phyloP scores from a whole-genome alignment of 2,329 filamentous ascomycete genomes.

The Fusarium euwallaceae region DNA sequence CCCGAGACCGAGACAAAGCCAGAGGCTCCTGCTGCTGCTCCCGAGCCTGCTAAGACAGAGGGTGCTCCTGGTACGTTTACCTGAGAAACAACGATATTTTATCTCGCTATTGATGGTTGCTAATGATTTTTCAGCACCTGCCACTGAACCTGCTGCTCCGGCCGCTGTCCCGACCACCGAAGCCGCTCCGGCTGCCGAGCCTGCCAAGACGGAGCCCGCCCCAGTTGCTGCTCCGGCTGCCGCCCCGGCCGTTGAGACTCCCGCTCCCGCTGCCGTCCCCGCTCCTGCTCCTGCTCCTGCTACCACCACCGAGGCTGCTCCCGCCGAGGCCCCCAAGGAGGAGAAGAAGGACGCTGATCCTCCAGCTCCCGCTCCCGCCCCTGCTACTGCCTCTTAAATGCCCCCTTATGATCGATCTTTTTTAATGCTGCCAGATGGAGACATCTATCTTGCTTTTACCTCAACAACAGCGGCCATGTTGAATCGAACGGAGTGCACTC shows the following conservation, averaged over 20 bases:
- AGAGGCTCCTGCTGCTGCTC: constrained; percentile 45
- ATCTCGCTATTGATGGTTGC: background rate
- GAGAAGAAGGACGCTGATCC: constrained; percentile 46
- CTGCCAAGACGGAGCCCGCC: constrained; percentile 42
- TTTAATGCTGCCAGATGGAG: constrained; percentile 10
- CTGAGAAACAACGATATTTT: background rate
- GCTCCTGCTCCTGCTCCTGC: constrained; percentile 23
- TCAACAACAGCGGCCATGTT: constrained; percentile 9
- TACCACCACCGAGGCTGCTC: constrained; percentile 30
- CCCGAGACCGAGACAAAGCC: constrained; percentile 42
- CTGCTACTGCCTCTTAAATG: constrained; percentile 41
- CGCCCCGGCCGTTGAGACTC: constrained; percentile 39
- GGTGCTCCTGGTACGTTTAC: constrained; percentile 40
- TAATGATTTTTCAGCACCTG: constrained; percentile 36
- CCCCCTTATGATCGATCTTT: background rate
- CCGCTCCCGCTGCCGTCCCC: constrained; percentile 43
- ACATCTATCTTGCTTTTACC: constrained; percentile 3
- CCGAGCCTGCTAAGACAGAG: constrained; percentile 43
- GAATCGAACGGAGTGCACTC: constrained; percentile 9
- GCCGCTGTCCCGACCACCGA: constrained; percentile 48
- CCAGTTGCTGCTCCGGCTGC: constrained; percentile 39
- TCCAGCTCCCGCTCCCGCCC: constrained; percentile 40
- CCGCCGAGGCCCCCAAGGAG: constrained; percentile 45
- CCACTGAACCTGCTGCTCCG: constrained; percentile 45
- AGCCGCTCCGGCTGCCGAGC: constrained; percentile 43